Percentiles rank a stretch among this genome's conserved stretches.
phyloP scores from a whole-genome alignment of 495 filamentous ascomycete genomes.

The Margaritispora aquatica region DNA sequence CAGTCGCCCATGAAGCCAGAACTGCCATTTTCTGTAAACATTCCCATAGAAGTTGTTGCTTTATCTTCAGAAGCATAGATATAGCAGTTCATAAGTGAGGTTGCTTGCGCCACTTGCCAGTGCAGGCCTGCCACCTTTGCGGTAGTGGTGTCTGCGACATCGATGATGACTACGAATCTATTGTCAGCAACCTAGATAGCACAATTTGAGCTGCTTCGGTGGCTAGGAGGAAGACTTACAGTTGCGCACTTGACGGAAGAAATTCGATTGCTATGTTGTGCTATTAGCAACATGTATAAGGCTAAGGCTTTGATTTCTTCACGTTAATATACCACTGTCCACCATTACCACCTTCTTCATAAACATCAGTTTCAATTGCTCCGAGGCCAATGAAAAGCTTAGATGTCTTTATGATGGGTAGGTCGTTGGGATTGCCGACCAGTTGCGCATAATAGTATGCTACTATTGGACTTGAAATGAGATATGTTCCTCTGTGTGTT shows the following conservation, averaged over 20 bases:
- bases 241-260: constrained; percentile 32
- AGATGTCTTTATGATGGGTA: constrained; percentile 2
- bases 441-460: constrained; percentile 82
- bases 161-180: too few species aligned
- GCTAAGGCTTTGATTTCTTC: background rate
- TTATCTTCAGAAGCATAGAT: constrained; percentile 35
- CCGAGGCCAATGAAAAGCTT: constrained; percentile 6
- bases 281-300: background rate
- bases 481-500: constrained; percentile 52
- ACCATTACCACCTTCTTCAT: constrained; percentile 41
- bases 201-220: too few species aligned
- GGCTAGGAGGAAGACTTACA: constrained; percentile 82
- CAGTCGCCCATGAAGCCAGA: background rate
- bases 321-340: constrained; percentile 67
- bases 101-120: constrained; percentile 35
- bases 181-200: too few species aligned
- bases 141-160: constrained; percentile 25
- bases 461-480: constrained; percentile 60
- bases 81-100: constrained; percentile 40
- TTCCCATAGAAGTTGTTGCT: constrained; percentile 25
- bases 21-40: constrained; percentile 64
- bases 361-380: constrained; percentile 78
- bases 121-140: constrained; percentile 26
- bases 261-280: constrained; percentile 23
- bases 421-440: constrained; percentile 56